Conservation (phyloP, 768 basidiomycete genomes). For the Lactifluus piperatus region DNA sequence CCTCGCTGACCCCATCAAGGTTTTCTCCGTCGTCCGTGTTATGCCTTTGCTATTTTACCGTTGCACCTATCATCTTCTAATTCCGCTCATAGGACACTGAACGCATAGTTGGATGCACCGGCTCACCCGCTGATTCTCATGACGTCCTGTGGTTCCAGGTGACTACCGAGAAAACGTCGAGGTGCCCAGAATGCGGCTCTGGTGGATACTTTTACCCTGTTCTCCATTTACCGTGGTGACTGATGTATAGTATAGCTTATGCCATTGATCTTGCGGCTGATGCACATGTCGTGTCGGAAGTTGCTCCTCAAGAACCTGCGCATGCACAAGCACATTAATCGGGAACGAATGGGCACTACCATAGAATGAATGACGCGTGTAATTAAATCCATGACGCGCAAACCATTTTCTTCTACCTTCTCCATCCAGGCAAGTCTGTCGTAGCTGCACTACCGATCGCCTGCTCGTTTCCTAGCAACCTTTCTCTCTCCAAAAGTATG, state of each 20-base stretch:
- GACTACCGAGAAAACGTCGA: slow-evolving; percentile 53
- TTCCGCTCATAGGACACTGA: slow-evolving; percentile 49
- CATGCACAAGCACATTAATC: slow-evolving; percentile 12
- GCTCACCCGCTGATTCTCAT: slow-evolving; percentile 91
- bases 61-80: not conserved
- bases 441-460: not conserved
- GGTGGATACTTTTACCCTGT: slow-evolving; percentile 41
- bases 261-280: slow-evolving; percentile 40
- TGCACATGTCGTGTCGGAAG: slow-evolving; percentile 5
- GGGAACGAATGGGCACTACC: not conserved
- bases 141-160: slow-evolving; percentile 81
- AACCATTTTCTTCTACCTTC: not conserved
- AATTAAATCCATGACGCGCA: not conserved
- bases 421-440: not conserved
- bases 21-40: slow-evolving; percentile 73
- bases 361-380: slow-evolving; percentile 15
- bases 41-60: not conserved
- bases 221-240: not conserved
- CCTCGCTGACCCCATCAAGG: slow-evolving; percentile 74
- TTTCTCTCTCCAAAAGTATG: not conserved
- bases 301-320: slow-evolving; percentile 17
- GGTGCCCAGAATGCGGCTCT: slow-evolving; percentile 92
- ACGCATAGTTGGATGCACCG: slow-evolving; percentile 91
- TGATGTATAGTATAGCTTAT: slow-evolving; percentile 43
- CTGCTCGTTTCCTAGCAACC: not conserved